A percentile compares a stretch with the other conserved stretches of the same genome.
These are phyloP conservation scores for Fusarium falciforme DNA, from an alignment of 2,329 filamentous ascomycete species.

Conservation along the genomic window DNA sequence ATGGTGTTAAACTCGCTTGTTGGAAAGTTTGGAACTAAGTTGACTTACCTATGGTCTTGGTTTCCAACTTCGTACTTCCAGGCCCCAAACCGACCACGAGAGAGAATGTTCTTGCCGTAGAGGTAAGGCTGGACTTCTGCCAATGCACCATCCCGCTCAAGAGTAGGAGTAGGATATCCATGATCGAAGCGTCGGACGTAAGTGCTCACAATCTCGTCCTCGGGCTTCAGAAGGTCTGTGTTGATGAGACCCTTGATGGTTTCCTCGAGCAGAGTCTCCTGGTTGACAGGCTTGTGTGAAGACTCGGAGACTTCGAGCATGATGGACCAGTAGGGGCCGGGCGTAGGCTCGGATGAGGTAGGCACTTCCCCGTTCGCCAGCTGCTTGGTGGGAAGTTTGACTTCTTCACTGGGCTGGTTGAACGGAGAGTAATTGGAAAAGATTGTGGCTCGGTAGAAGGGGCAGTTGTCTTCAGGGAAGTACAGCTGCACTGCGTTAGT, in stretches of 20 bases:
- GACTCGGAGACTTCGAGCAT: constrained; percentile 99
- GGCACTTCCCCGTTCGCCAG: constrained; percentile 88
- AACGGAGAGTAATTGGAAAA: constrained; percentile 99
- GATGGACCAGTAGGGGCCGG: constrained; percentile 99
- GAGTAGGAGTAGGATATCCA: constrained; percentile 93
- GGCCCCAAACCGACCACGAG: constrained; percentile 95
- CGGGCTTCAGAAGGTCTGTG: constrained; percentile 94
- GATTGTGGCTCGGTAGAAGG: constrained; percentile 99
- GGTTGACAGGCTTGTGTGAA: constrained; percentile 91
- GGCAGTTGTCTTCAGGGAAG: constrained; percentile 98
- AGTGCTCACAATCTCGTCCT: constrained; percentile 95
- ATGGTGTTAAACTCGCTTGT: not conserved
- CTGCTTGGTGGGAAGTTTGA: constrained; percentile 87
- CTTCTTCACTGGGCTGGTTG: constrained; percentile 89
- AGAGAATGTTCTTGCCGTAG: constrained; percentile 90
- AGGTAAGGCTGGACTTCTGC: constrained; percentile 93
- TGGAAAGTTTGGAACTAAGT: not conserved
- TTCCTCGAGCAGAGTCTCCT: constrained; percentile 85
- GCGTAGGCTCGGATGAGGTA: constrained; percentile 75
- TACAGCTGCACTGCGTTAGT: constrained; percentile 71
- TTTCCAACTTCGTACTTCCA: constrained; percentile 98
- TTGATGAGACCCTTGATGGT: constrained; percentile 97
- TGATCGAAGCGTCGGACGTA: constrained; percentile 99
- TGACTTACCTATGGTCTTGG: constrained; percentile 85
- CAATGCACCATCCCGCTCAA: constrained; percentile 95